Evolutionary conservation across 805 yeast genomes (phyloP).

Genomic region (Saturnispora zaruensis): DNA sequence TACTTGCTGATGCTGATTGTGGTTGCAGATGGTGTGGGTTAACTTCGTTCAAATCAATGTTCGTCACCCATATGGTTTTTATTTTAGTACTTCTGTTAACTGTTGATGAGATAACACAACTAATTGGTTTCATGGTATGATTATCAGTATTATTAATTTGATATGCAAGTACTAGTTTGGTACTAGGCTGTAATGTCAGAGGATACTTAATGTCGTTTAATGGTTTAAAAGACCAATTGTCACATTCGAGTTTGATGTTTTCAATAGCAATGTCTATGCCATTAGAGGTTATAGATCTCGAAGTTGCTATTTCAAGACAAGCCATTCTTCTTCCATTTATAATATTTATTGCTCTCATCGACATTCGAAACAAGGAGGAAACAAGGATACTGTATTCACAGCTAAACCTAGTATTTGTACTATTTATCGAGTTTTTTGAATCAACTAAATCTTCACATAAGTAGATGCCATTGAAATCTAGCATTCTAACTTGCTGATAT

Average conservation of each 20-base stretch:
- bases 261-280: neutral
- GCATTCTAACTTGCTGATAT: neutral
- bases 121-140: slow-evolving; percentile 22
- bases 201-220: slow-evolving; percentile 24
- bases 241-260: slow-evolving; percentile 15
- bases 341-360: neutral
- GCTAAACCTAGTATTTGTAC: neutral
- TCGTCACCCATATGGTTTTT: slow-evolving; percentile 32
- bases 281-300: neutral
- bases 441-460: slow-evolving; percentile 2
- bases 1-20: slow-evolving; percentile 4
- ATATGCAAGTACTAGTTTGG: slow-evolving; percentile 21
- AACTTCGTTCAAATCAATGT: slow-evolving; percentile 24
- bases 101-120: slow-evolving; percentile 18
- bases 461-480: neutral
- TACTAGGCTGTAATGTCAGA: slow-evolving; percentile 19
- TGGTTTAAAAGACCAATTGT: slow-evolving; percentile 20
- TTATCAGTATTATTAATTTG: slow-evolving; percentile 22
- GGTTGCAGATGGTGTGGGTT: slow-evolving; percentile 5
- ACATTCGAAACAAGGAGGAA: slow-evolving; percentile 5
- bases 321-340: neutral
- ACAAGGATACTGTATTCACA: slow-evolving; percentile 5
- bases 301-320: neutral
- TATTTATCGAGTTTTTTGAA: neutral
- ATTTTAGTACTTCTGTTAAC: slow-evolving; percentile 18